Base-by-base conservation (phyloP, 2,329 filamentous ascomycete genomes). In the Hymenoscyphus salicellus region DNA sequence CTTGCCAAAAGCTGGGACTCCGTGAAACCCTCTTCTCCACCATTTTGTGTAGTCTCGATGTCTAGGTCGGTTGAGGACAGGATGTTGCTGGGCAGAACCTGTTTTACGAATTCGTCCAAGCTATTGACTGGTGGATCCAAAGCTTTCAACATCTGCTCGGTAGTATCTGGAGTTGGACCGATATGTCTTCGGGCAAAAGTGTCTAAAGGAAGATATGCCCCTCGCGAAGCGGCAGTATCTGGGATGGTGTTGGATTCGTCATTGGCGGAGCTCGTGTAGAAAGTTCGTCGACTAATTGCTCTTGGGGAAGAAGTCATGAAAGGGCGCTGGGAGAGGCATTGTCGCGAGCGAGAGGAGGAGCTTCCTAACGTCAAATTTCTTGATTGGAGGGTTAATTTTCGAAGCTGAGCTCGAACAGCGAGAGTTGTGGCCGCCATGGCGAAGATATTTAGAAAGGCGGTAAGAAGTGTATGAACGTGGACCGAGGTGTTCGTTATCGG, bases 41-140 rank as follows among this genome's bases (percentile, higher is more conserved):
- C 68, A 10, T 79, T 76, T 75, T 77, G 75, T 66, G 76, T 70
- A 63, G 77, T 71, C 64, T 81, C 79, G 61, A 92, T 85, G 58
- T 82, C 79, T 57, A 93, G 78, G 64, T 87, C 78, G 65, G 84
- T 84, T 64, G 84, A 80, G 16, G 90, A 90, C 62, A 95, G 81
- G 64, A 97, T 91, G 72, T 93, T 88, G 32, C 85, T 79, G 0
- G 94, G 94, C 17, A 98, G 82, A 58, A 97, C 93, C 78, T 96
- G 87, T 72, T 85, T 82, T 52, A 97, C 86, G 74, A 98, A 97
- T 32, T 91, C 87, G 69, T 97, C 92, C 65, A 98, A 78, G 56
- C 83, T 88, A 66, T 83, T 80, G 10, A 83, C 89, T 0, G 91
- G 90, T 20, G 92, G 91, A 65, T 92, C 88, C 49, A 98, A 82